Percentiles rank a stretch among this genome's conserved stretches.
Conservation (phyloP, 345 rosid genomes). For the Odontarrhena argentea region DNA sequence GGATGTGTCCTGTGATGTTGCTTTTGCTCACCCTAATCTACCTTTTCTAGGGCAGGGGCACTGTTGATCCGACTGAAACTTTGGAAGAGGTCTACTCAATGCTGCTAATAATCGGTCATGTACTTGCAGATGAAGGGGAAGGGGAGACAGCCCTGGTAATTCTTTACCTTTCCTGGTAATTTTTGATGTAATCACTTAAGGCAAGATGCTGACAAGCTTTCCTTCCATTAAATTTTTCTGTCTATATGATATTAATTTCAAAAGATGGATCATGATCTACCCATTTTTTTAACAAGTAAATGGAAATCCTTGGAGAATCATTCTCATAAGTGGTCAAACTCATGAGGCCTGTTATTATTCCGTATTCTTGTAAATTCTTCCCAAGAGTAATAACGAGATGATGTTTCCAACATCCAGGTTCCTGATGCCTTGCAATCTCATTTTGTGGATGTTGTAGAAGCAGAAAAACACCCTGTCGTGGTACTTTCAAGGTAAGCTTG, state of each 20-base stretch:
- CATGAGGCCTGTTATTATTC: slow-evolving; percentile 17
- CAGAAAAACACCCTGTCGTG: slow-evolving; percentile 78
- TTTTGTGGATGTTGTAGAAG: slow-evolving; percentile 61
- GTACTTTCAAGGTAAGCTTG: slow-evolving; percentile 65
- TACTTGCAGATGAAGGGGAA: slow-evolving; percentile 98
- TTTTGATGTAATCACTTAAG: slow-evolving; percentile 24
- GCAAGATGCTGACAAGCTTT: slow-evolving; percentile 23
- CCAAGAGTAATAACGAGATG: slow-evolving; percentile 19
- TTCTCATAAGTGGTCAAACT: slow-evolving; percentile 8
- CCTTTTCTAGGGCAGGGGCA: slow-evolving; percentile 75
- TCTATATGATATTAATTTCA: slow-evolving; percentile 26
- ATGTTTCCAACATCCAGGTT: slow-evolving; percentile 55
- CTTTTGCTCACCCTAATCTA: slow-evolving; percentile 34
- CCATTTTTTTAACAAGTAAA: slow-evolving; percentile 18
- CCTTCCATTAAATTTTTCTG: not conserved
- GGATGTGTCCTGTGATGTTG: slow-evolving; percentile 21
- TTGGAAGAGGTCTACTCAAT: slow-evolving; percentile 93
- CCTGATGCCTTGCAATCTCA: slow-evolving; percentile 75
- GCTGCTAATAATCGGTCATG: slow-evolving; percentile 83
- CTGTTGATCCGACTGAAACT: slow-evolving; percentile 72
- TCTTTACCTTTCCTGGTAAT: slow-evolving; percentile 32
- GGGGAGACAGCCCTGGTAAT: slow-evolving; percentile 97
- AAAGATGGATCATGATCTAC: slow-evolving; percentile 20
- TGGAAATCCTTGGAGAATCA: slow-evolving; percentile 18
- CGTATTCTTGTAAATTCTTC: slow-evolving; percentile 1